Evolutionary conservation across 148 eudicot genomes (phyloP).

Genomic region (Chenopodium quinoa): DNA sequence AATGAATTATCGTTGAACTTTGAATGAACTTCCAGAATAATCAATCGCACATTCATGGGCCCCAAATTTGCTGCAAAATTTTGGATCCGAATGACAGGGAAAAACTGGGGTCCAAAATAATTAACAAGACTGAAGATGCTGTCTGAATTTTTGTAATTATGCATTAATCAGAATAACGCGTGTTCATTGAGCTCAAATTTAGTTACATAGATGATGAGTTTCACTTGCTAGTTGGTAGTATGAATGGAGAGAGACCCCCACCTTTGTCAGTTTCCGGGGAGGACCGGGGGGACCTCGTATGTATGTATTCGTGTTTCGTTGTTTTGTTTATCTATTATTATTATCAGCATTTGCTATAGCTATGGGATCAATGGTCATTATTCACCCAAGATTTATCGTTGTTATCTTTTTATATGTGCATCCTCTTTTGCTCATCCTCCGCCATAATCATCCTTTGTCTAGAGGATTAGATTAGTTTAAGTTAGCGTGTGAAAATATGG

Average conservation of each 20-base stretch:
- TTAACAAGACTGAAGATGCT: conserved; percentile 6
- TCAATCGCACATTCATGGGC: neutral
- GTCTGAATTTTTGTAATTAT: conserved; percentile 1
- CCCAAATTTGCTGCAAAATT: neutral
- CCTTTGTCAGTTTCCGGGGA: conserved; percentile 5
- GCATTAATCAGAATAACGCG: neutral
- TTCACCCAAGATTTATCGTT: conserved; percentile 12
- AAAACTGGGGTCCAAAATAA: neutral
- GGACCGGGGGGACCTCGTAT: neutral
- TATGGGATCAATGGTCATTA: conserved; percentile 24
- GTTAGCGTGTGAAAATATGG: neutral
- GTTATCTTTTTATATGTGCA: conserved; percentile 11
- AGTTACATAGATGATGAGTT: neutral
- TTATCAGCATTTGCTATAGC: neutral
- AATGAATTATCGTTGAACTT: neutral
- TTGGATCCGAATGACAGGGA: neutral
- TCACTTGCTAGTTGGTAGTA: conserved; percentile 4
- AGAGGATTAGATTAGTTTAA: conserved; percentile 2
- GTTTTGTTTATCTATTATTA: neutral
- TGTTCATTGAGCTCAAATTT: neutral
- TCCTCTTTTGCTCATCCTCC: neutral
- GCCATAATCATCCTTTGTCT: neutral
- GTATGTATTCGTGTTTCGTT: neutral
- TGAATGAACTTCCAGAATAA: conserved; percentile 3
- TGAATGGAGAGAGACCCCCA: neutral